Conservation (phyloP, 2,329 filamentous ascomycete species). For the Fonsecaea nubica region DNA sequence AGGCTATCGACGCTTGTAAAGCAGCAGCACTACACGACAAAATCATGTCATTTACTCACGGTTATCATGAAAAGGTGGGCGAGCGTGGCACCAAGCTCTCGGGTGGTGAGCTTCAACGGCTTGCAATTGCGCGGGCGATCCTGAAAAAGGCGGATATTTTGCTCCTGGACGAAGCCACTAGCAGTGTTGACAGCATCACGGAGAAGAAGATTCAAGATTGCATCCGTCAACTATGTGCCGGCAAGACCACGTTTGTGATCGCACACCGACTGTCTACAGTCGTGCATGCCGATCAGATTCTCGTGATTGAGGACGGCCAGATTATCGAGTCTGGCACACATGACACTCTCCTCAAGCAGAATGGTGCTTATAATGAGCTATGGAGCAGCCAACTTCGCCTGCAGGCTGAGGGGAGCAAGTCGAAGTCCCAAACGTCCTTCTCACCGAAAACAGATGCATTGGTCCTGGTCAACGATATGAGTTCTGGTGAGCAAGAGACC, state of each 20-base stretch:
- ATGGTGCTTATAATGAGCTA: constrained; percentile 67
- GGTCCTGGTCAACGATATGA: constrained; percentile 21
- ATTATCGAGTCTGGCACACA: constrained; percentile 70
- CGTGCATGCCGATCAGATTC: constrained; percentile 65
- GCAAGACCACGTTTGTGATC: constrained; percentile 60
- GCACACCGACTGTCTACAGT: constrained; percentile 54
- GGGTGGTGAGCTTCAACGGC: constrained; percentile 59
- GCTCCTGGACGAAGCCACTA: constrained; percentile 60
- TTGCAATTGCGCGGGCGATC: constrained; percentile 57
- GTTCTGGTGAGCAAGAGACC: constrained; percentile 11
- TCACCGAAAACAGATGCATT: neutral
- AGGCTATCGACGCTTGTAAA: constrained; percentile 66
- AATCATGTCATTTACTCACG: constrained; percentile 64
- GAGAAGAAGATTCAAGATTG: constrained; percentile 56
- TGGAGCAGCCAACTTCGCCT: constrained; percentile 65
- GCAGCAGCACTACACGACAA: constrained; percentile 70
- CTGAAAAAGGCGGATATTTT: constrained; percentile 53
- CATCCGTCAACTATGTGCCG: constrained; percentile 54
- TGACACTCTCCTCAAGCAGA: constrained; percentile 61
- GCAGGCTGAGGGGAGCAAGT: constrained; percentile 13
- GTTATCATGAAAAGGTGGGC: constrained; percentile 57
- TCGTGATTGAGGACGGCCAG: constrained; percentile 68
- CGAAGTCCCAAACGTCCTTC: constrained; percentile 8
- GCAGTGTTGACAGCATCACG: constrained; percentile 56
- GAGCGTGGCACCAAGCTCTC: constrained; percentile 58